These are phyloP conservation scores for Cercospora zeae-maydis DNA, from an alignment of 2,329 filamentous ascomycete genomes.

Conservation along the genomic window DNA sequence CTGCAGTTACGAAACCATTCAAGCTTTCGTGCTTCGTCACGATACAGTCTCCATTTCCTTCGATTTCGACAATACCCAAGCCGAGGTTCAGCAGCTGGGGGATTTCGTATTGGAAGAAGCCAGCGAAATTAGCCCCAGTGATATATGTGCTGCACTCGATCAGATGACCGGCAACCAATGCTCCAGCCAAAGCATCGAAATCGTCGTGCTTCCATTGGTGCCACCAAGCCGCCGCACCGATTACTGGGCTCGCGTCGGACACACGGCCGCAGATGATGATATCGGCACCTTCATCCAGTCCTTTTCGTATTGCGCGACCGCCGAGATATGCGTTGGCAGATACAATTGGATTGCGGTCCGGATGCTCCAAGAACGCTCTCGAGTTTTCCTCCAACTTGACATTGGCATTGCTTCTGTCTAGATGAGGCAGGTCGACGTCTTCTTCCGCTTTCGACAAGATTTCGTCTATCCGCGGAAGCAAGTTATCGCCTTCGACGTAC, in stretches of 20 bases:
- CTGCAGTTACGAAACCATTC: constrained; percentile 40
- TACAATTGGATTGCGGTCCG: constrained; percentile 23
- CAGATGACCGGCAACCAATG: constrained; percentile 41
- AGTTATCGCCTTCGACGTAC: constrained; percentile 45
- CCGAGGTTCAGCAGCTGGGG: constrained; percentile 35
- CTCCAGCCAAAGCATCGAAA: constrained; percentile 39
- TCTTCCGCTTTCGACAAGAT: constrained; percentile 16
- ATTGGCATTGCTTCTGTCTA: constrained; percentile 25
- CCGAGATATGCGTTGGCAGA: constrained; percentile 41
- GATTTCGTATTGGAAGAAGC: constrained; percentile 39
- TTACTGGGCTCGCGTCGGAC: constrained; percentile 42
- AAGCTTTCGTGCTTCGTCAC: constrained; percentile 37
- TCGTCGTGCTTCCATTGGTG: constrained; percentile 40
- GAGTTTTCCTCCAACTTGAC: constrained; percentile 26
- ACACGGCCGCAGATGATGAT: constrained; percentile 44
- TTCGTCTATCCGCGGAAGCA: constrained; percentile 21
- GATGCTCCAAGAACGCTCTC: constrained; percentile 21
- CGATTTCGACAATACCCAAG: constrained; percentile 33
- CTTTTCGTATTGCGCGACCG: constrained; percentile 41
- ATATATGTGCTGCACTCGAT: constrained; percentile 40
- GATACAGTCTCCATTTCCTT: constrained; percentile 35
- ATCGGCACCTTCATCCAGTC: constrained; percentile 40
- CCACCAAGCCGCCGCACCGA: constrained; percentile 44
- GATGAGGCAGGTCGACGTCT: constrained; percentile 22
- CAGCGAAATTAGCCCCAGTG: constrained; percentile 41